phyloP scores from a whole-genome alignment of 805 yeast genomes.

The Pichia thaimueangensis region DNA sequence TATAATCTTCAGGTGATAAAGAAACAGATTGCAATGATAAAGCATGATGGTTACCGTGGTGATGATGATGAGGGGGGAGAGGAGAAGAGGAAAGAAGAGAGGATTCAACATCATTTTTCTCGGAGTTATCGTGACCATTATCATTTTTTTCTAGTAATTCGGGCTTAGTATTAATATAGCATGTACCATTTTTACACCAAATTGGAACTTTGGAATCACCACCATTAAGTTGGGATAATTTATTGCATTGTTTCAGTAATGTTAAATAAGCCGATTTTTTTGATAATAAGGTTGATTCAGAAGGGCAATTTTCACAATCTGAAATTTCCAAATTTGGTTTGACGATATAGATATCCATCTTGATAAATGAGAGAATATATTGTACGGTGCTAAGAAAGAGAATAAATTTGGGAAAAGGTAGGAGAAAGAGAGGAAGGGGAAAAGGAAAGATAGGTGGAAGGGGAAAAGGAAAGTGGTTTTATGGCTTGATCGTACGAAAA shows the following conservation, averaged over 20 bases:
- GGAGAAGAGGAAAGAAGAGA: background rate
- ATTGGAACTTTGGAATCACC: background rate
- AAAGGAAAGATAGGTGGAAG: background rate
- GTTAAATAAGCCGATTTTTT: slow-evolving; percentile 17
- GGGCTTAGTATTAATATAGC: background rate
- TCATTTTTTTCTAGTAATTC: too few species aligned
- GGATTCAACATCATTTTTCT: background rate
- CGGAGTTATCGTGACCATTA: background rate
- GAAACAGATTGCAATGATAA: background rate
- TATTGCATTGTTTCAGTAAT: slow-evolving; percentile 12
- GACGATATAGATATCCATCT: slow-evolving; percentile 27
- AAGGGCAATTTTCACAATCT: slow-evolving; percentile 23
- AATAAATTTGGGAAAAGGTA: background rate
- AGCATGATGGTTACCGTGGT: background rate
- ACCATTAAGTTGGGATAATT: background rate
- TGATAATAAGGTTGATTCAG: slow-evolving; percentile 14
- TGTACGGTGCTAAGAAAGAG: background rate
- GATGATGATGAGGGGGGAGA: background rate
- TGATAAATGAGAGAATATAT: background rate
- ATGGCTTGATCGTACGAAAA: too few species aligned
- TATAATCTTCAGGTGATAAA: slow-evolving; percentile 4
- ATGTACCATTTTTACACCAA: slow-evolving; percentile 8
- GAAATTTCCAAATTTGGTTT: slow-evolving; percentile 28
- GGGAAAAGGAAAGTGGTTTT: too few species aligned
- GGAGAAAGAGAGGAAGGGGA: background rate